phyloP scores from a whole-genome alignment of 2,329 filamentous ascomycete genomes.

The Seiridium cupressi region DNA sequence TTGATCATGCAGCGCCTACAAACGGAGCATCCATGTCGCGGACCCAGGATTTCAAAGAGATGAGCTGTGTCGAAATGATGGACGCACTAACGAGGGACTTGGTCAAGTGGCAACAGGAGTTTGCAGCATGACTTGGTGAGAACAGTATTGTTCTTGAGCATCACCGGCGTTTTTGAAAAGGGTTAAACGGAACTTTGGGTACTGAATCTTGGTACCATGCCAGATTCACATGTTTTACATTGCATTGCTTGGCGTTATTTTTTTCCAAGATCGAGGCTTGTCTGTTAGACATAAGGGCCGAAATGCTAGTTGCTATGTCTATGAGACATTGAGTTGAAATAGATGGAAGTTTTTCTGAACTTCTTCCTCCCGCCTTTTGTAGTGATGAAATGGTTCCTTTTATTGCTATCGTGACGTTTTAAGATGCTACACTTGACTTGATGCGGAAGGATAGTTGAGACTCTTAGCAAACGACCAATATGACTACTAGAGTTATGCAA shows the following conservation, averaged over 20 bases:
- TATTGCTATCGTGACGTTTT: too few species aligned
- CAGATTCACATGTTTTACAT: conserved; percentile 3
- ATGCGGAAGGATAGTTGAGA: too few species aligned
- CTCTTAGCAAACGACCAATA: too few species aligned
- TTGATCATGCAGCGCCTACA: conserved; percentile 8
- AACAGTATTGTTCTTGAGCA: not conserved
- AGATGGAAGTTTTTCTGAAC: too few species aligned
- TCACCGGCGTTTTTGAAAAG: not conserved
- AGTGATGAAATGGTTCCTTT: too few species aligned
- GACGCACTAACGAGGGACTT: conserved; percentile 77
- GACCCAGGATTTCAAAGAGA: conserved; percentile 64
- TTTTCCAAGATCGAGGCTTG: too few species aligned
- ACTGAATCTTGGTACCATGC: conserved; percentile 11
- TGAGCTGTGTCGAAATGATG: conserved; percentile 88
- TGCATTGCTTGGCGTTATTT: conserved; percentile 1
- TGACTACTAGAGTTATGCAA: too few species aligned
- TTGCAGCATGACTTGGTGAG: conserved; percentile 25
- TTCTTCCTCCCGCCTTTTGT: too few species aligned
- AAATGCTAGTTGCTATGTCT: too few species aligned
- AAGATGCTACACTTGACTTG: too few species aligned
- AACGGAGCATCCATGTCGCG: conserved; percentile 26
- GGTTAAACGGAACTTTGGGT: not conserved
- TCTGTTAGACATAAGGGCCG: too few species aligned
- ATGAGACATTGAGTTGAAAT: too few species aligned
- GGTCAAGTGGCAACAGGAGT: conserved; percentile 82